Base-by-base conservation (phyloP, 1,139 yeast genomes). In the Pichia sorboxylosa region DNA sequence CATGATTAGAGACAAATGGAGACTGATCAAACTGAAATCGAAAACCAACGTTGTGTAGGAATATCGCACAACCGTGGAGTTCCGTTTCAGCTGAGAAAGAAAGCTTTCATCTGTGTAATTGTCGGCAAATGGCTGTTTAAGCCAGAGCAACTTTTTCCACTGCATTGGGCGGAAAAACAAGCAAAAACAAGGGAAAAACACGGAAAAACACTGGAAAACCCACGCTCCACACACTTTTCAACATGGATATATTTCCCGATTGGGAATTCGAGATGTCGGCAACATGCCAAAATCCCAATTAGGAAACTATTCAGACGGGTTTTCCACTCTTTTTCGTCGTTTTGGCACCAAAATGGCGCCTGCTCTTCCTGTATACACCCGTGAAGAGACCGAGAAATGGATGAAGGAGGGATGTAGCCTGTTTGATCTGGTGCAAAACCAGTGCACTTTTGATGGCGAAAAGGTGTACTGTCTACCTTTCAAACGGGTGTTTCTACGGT, bases 101-200 rank as follows among this genome's bases (percentile, higher is more conserved):
- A 90, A 90, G 7, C 87, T 70, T 8, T 60, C 57, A 49, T 85
- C 93, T 2, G 94, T 90, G 57, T 83, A 83, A 54, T 85, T 90
- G 53, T 90, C 98, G 0, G 94, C 94, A 49, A 76, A 87, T 11
- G 82, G 82, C 50, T 87, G 96, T 39, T 69, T 68, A 28, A 81
- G 68, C 77, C 94, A 90, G n/a, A 90, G 65, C 28, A 85, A 68
- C 49, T 92, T 82, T 46, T 79, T 68, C 97, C 97, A 87, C 13
- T 33, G 32, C 5, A 32, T 32, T 9, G 11, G 11, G 22, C 22
- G 10, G 8, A 11, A 20, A 20, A 20, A 20, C 22, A 11, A 20
- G 22, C 22, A 9, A 20, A 20, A n/a, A n/a, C n/a, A n/a, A n/a
- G n/a, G n/a, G n/a, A n/a, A n/a, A n/a, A n/a, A n/a, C n/a, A n/a